Evolutionary conservation across 2,329 filamentous ascomycete species (phyloP), one percentile per base, ranked within the genome.

Genomic region (Diplodia intermedia): DNA sequence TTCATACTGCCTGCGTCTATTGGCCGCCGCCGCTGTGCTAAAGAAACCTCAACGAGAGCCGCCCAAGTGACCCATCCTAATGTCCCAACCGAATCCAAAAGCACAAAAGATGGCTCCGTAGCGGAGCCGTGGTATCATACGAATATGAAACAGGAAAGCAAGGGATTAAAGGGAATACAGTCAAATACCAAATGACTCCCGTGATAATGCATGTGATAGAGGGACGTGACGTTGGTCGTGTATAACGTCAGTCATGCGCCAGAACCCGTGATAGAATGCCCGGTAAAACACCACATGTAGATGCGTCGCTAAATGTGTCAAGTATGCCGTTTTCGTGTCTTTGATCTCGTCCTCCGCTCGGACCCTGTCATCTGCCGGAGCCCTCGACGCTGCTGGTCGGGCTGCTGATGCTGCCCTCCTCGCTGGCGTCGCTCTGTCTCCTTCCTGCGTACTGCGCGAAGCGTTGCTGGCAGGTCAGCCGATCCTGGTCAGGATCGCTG

Each of bases 121-220:
- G 12, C 20, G 33, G 50, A 55, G 62, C 62, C 62, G 62, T 65
- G 62, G 62, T 65, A 65, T 65, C 62, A 65, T 65, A 65, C 52
- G 62, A 54, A 65, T 43, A 65, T 55, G 62, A 54, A 65, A 54
- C 36, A 54, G 33, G 47, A 65, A 65, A 65, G 29, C 23, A 54
- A 47, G 23, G 26, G 36, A 65, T 55, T 65, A 55, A 55, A 26
- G 49, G 31, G 6, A 56, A 38, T 31, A 50, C 11, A 33, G 31
- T 33, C 36, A 38, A 38, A 38, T 38, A 47, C 33, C 33, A 54
- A 15, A 63, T 63, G 60, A 63, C 60, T 52, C 60, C 60, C 29
- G 20, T 52, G 33, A 18, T 20, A 14, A 55, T 65, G 62, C 62
- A 65, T 55, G 62, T 47, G 52, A 65, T 53, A 47, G 11, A 31